Evolutionary conservation across 495 filamentous ascomycete genomes (phyloP), one percentile per base, ranked within the genome.

Genomic region (Opeltia flavorubescens): DNA sequence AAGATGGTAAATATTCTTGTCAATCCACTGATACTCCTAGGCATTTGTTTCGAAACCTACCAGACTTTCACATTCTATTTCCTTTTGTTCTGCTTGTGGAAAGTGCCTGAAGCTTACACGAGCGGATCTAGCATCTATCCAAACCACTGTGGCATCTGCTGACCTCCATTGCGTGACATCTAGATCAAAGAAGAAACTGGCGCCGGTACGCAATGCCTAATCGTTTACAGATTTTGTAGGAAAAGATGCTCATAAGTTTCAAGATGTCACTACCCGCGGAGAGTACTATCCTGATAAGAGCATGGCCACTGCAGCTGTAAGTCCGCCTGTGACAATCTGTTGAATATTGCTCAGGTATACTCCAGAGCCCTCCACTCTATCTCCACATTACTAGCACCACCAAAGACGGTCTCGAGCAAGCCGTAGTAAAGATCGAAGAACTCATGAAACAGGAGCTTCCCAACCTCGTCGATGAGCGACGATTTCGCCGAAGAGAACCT

Each of bases 131-230:
- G 81, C 79, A 83, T 74, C 69, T 71, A 64, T 59, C 72, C 60
- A 69, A 64, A 70, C 79, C 81, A 85, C 79, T 76, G 78, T 88
- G 84, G 80, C 86, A 86, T 83, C 81, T 93, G 89, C 91, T 98
- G 81, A 98, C 91, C 78, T 81, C 76, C 64, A 65, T 68, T 83
- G 76, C 83, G 76, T 91, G 84, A 78, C 62, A 84, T 86, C 62
- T 95, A 98, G 91, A 98, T 98, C 56, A 94, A 95, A 84, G 89
- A 96, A 71, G 84, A 95, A 60, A 95, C 91, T 83, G 91, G 91
- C 80, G 89, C 91, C 73, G 91, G 91, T 98, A 98, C 80, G 91
- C 81, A 74, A 70, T 64, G 72, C 59, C 66, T 75, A 62, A 64
- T 61, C 52, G 42, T 48, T 72, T 64, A 61, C 63, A 72, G 70